Base-by-base conservation (phyloP, 345 rosid genomes). In the Dimocarpus longan region DNA sequence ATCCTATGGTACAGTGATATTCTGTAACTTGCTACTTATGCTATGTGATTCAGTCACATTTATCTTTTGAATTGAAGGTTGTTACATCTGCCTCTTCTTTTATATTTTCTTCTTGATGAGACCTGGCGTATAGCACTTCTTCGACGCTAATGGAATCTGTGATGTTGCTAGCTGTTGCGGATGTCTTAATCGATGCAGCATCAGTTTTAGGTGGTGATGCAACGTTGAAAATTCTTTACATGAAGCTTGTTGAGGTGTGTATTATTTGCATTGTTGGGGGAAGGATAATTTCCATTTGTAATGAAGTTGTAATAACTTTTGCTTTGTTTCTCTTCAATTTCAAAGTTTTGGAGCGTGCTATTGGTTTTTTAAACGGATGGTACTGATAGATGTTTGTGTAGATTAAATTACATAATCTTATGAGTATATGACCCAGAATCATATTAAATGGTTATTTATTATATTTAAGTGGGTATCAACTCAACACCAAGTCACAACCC, bases 151-250 rank as follows among this genome's bases (percentile, higher is more conserved):
- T 76, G 42, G 77, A 82, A 68, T 85, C 66, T 85, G 72, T 83
- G 78, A 78, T 88, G 81, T 82, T 87, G 70, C 73, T 88, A 96
- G 99, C 98, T 90, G 97, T 94, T 81, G 98, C 97, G 86, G 98
- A 96, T 81, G 98, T 93, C 74, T 84, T 96, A 86, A 89, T 81
- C 32, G 98, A 96, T 80, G 98, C 97, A 54, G 99, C 99, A 12
- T 88, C 90, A 79, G 95, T 94, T 82, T 85, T 96, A 82, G 95
- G 97, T 71, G 98, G 99, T 84, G 99, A 93, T 78, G 85, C 90
- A 22, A 92, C 91, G 10, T 87, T 96, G 78, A 91, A 85, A 87
- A 94, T 96, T 88, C 94, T 96, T 54, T 92, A 89, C 56, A 71
- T 88, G 89, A 94, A 93, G 87, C 97, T 96, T 84, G 87, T 84